phyloP scores from a whole-genome alignment of 331 rosid genomes.

The Quercus phellos region DNA sequence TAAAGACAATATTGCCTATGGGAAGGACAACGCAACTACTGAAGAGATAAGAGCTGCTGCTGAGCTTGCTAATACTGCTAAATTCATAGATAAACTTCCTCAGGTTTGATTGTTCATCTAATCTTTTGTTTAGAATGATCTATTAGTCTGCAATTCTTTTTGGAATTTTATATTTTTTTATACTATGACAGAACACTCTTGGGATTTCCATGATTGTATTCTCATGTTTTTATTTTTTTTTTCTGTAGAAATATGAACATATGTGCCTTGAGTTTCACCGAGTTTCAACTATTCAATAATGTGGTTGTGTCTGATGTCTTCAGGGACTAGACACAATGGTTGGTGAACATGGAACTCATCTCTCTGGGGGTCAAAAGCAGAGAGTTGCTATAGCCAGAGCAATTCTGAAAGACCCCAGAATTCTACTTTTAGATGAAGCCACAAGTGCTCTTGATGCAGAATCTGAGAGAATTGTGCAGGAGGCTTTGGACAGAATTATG shows the following conservation, averaged over 20 bases:
- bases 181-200: too few species aligned
- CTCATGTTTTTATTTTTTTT: neutral
- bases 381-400: constrained; percentile 83
- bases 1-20: constrained; percentile 73
- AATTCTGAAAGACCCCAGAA: constrained; percentile 66
- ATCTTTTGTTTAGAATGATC: neutral
- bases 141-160: neutral
- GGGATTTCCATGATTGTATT: too few species aligned
- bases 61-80: constrained; percentile 70
- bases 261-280: neutral
- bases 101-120: constrained; percentile 37
- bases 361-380: constrained; percentile 92
- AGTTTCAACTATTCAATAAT: neutral
- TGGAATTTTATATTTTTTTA: too few species aligned
- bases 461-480: constrained; percentile 76
- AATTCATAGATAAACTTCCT: constrained; percentile 70
- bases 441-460: constrained; percentile 83
- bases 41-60: constrained; percentile 63
- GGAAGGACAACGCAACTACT: constrained; percentile 63
- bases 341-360: constrained; percentile 80
- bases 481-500: constrained; percentile 71
- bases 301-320: neutral
- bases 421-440: constrained; percentile 79
- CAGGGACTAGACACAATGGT: constrained; percentile 81
- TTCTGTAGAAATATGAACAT: neutral